phyloP scores from a whole-genome alignment of 805 yeast genomes.

The baker's yeast (Saccharomyces cerevisiae) region DNA sequence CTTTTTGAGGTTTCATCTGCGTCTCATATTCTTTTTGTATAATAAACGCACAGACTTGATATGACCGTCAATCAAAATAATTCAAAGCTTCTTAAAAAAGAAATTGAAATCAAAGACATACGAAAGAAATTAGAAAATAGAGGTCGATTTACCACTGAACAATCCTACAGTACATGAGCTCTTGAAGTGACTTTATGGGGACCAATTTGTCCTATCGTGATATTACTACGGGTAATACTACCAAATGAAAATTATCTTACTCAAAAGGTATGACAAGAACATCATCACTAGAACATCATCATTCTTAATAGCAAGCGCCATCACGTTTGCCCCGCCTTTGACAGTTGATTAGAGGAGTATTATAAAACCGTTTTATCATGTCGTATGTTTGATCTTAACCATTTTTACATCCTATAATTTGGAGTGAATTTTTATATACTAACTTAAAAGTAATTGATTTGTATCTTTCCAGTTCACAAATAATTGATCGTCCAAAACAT shows the following conservation, averaged over 20 bases:
- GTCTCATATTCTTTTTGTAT: neutral
- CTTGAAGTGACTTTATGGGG: neutral
- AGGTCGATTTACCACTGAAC: neutral
- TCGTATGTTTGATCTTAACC: constrained; percentile 5
- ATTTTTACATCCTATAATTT: neutral
- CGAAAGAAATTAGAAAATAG: neutral
- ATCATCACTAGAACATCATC: neutral
- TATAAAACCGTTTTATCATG: neutral
- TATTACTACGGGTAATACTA: neutral
- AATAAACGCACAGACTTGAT: neutral
- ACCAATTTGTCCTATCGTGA: too few relatives aligned
- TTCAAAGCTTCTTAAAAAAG: neutral
- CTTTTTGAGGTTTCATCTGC: neutral
- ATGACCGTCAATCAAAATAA: neutral
- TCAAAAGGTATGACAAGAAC: neutral
- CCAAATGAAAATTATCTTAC: neutral
- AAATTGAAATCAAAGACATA: neutral
- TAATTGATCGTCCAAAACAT: constrained; percentile 63
- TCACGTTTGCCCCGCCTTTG: neutral
- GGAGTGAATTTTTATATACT: neutral
- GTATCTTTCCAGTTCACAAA: constrained; percentile 42
- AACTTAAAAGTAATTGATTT: neutral
- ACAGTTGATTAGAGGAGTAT: neutral
- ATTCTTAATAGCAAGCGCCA: neutral
- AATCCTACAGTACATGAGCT: neutral